These are phyloP conservation scores for Aspergillus bombycis DNA, from an alignment of 2,329 filamentous ascomycete species.

Conservation along the genomic window DNA sequence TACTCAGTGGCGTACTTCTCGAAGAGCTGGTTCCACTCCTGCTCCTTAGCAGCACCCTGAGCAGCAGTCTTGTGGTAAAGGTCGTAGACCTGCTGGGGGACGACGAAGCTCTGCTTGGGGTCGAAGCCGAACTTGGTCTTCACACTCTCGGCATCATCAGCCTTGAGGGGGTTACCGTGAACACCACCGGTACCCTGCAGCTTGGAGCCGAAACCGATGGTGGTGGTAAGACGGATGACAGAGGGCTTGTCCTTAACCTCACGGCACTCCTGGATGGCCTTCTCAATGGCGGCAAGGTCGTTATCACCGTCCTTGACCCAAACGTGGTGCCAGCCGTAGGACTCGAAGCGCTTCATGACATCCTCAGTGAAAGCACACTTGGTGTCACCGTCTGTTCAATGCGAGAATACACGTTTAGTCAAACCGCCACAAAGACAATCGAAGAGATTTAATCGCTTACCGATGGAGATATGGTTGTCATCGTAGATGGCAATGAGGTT, in stretches of 20 bases:
- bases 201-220: constrained; percentile 93
- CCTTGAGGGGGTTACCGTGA: constrained; percentile 94
- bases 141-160: constrained; percentile 88
- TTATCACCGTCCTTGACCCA: constrained; percentile 84
- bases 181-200: constrained; percentile 93
- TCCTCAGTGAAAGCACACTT: constrained; percentile 97
- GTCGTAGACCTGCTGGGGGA: constrained; percentile 94
- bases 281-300: constrained; percentile 85
- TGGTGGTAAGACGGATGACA: constrained; percentile 95
- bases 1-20: constrained; percentile 80
- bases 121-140: constrained; percentile 97
- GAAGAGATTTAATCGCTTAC: constrained; percentile 45
- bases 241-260: constrained; percentile 94
- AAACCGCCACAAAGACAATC: neutral
- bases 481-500: constrained; percentile 98
- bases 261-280: constrained; percentile 82
- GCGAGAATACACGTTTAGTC: neutral
- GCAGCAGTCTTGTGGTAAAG: constrained; percentile 81
- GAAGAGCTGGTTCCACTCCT: constrained; percentile 94
- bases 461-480: constrained; percentile 94
- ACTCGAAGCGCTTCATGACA: constrained; percentile 88
- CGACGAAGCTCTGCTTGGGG: constrained; percentile 87
- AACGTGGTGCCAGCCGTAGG: constrained; percentile 94
- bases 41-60: constrained; percentile 83
- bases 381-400: constrained; percentile 78